Percentiles rank a stretch among this genome's conserved stretches.
Conservation (phyloP, 768 basidiomycete species). For the Cystofilobasidium macerans region DNA sequence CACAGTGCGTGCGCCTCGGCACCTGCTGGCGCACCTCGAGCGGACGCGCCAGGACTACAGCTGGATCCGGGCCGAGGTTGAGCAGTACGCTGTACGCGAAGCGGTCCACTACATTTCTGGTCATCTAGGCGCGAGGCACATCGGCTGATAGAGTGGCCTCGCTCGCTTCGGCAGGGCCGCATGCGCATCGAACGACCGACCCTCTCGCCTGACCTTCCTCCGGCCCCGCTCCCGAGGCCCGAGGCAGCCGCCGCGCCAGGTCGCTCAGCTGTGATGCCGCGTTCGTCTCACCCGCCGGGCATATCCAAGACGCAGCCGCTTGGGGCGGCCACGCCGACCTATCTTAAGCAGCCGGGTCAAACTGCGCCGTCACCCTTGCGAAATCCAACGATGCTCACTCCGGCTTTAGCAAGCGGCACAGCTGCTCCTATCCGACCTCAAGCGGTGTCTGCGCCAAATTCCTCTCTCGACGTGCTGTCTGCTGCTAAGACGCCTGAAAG, state of each 20-base stretch:
- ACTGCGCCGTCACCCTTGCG: neutral
- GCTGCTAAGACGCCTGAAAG: neutral
- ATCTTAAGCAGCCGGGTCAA: neutral
- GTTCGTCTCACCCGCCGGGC: neutral
- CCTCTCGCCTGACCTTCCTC: neutral
- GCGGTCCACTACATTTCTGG: too few species aligned
- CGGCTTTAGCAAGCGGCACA: neutral
- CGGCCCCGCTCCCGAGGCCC: neutral
- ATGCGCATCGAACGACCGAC: neutral
- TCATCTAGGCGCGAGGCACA: too few species aligned
- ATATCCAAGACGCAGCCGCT: neutral
- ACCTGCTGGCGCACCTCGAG: neutral
- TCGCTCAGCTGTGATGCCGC: neutral
- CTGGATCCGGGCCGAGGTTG: slow-evolving; percentile 1
- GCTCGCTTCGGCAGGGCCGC: neutral
- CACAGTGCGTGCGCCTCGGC: neutral
- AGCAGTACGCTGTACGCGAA: neutral
- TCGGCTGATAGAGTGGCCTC: too few species aligned
- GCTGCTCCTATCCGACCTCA: neutral
- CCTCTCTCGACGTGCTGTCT: neutral
- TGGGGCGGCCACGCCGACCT: neutral
- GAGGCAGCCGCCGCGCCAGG: neutral
- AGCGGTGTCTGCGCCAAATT: neutral
- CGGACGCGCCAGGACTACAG: neutral
- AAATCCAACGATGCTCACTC: neutral